Conservation (phyloP, 2,329 filamentous ascomycete species). For the Fusarium sp. region DNA sequence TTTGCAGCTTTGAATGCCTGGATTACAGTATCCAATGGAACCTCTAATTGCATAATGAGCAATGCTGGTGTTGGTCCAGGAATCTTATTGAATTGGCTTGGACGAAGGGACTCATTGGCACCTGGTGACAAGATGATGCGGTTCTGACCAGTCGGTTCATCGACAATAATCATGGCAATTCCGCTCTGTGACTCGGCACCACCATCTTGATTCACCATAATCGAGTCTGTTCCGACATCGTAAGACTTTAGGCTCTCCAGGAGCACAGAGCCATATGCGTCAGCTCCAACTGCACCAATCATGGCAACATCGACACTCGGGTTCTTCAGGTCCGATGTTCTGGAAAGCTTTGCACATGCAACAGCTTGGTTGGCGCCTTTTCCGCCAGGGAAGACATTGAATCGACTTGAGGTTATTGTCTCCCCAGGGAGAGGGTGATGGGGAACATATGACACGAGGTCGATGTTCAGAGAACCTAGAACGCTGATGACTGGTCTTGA, state of each 20-base stretch:
- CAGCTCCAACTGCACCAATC: slow-evolving; percentile 80
- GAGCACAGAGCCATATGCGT: slow-evolving; percentile 73
- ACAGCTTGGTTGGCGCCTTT: slow-evolving; percentile 98
- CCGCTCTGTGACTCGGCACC: slow-evolving; percentile 67
- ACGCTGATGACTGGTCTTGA: slow-evolving; percentile 72
- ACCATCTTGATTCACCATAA: slow-evolving; percentile 57
- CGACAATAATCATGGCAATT: slow-evolving; percentile 81
- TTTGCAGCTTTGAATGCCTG: slow-evolving; percentile 68
- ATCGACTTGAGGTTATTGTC: slow-evolving; percentile 83
- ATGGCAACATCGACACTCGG: slow-evolving; percentile 68
- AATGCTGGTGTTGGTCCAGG: slow-evolving; percentile 65
- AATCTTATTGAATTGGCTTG: slow-evolving; percentile 53
- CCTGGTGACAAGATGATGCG: slow-evolving; percentile 80
- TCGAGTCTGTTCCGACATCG: slow-evolving; percentile 71
- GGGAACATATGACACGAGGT: slow-evolving; percentile 90
- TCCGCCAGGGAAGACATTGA: slow-evolving; percentile 85
- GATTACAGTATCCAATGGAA: slow-evolving; percentile 75
- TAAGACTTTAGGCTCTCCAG: slow-evolving; percentile 68
- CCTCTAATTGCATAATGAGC: slow-evolving; percentile 82
- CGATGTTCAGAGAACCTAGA: slow-evolving; percentile 93
- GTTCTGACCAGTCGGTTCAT: slow-evolving; percentile 80
- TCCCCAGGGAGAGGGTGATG: slow-evolving; percentile 88
- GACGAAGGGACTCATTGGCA: slow-evolving; percentile 70
- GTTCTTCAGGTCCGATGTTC: slow-evolving; percentile 57
- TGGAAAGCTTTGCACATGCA: slow-evolving; percentile 84